Evolutionary conservation across 805 yeast genomes (phyloP), one percentile per base, ranked within the genome.

Genomic region (Ogataea salicorniae): DNA sequence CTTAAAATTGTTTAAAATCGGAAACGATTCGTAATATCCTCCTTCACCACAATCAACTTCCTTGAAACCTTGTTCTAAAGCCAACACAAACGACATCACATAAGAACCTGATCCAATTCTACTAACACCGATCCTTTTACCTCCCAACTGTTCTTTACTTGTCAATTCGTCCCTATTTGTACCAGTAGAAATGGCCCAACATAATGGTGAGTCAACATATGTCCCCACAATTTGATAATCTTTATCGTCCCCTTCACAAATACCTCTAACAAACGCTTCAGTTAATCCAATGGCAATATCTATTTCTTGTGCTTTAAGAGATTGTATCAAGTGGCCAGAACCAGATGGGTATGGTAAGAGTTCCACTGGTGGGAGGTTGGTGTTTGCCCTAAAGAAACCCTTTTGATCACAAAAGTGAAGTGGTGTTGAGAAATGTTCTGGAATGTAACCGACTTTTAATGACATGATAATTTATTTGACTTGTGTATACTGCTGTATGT

Each of bases 361-460:
- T 53, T 84, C 82, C 42, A 86, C 76, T 3, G 75, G 73, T 7
- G 88, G 55, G 3, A 78, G 80, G 31, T 11, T 11, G 9, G 13
- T 9, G 34, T 66, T 60, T 7, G 66, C 66, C 6, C 62, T 63
- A 60, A 77, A 87, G 58, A 64, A 83, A 0, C 83, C 83, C 42
- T 87, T 74, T 41, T 70, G 51, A 49, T 74, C 60, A 5, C 96
- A 95, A 59, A 88, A 79, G 51, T 81, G 81, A 53, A 90, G 70
- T 5, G 97, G 97, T 0, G 96, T 86, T 37, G 94, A 83, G 60
- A 89, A 91, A 62, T 91, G 97, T 66, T 90, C 97, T 2, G 97
- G 97, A 45, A 90, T 81, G 67, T 79, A 86, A 2, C 96, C 97
- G 29, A 90, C 85, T 59, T 64, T 79, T 31, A 81, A 54, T 8